These are phyloP conservation scores for Lolium multiflorum DNA, from an alignment of 176 grass and related monocot species.

Conservation along the genomic window DNA sequence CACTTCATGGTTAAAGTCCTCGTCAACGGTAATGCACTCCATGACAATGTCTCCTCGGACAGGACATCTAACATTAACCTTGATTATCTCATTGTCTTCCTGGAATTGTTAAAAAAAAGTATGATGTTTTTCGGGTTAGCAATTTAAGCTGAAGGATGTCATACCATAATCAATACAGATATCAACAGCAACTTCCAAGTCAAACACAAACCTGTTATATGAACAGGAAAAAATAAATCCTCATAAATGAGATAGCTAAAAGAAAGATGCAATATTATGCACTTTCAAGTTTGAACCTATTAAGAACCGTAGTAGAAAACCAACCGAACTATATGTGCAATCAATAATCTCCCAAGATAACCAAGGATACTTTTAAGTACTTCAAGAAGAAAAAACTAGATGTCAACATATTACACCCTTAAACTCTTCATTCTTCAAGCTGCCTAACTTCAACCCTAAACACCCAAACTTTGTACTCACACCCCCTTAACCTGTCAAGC, in stretches of 20 bases:
- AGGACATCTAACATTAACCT: conserved; percentile 51
- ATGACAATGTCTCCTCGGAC: conserved; percentile 78
- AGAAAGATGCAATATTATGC: background rate
- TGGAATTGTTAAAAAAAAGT: conserved; percentile 45
- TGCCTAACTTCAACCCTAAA: background rate
- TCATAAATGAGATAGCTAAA: conserved; percentile 16
- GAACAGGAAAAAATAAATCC: background rate
- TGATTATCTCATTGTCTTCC: conserved; percentile 69
- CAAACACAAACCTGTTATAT: background rate
- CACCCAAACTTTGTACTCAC: background rate
- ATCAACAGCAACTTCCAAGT: background rate
- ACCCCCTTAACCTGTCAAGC: background rate
- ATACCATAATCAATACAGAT: background rate
- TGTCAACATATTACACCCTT: background rate
- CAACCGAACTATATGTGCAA: conserved; percentile 21
- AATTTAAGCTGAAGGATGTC: conserved; percentile 22
- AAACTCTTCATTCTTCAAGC: background rate
- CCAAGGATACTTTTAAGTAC: background rate
- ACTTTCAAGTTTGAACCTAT: background rate
- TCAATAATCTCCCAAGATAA: background rate
- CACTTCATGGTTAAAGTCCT: conserved; percentile 72
- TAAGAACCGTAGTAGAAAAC: background rate
- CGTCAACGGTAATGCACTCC: conserved; percentile 80
- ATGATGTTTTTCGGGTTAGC: conserved; percentile 9
- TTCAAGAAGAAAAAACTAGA: background rate